Evolutionary conservation across 2,329 filamentous ascomycete genomes (phyloP).

Genomic region (Penicillium digitatum): DNA sequence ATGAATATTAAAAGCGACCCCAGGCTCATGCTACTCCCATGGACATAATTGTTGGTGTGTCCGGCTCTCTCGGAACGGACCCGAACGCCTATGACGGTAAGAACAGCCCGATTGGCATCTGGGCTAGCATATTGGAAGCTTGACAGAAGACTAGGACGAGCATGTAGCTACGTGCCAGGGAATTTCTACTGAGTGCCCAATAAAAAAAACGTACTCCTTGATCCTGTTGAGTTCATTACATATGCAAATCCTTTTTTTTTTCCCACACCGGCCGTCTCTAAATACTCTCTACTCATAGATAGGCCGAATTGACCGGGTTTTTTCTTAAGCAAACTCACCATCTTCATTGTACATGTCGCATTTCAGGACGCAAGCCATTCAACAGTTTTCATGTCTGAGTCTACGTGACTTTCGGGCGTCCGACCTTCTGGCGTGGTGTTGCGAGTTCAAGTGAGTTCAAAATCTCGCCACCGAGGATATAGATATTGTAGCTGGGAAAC

Average conservation of each 20-base stretch:
- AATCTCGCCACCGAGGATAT: conserved; percentile 59
- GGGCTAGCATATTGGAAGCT: background rate
- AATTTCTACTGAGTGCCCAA: background rate
- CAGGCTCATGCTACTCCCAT: background rate
- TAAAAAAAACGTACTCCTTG: background rate
- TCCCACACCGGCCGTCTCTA: background rate
- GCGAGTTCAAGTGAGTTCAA: conserved; percentile 52
- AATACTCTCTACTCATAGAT: background rate
- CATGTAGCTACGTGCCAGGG: background rate
- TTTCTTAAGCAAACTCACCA: background rate
- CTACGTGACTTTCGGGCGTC: conserved; percentile 31
- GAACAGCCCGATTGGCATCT: conserved; percentile 3
- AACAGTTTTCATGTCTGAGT: background rate
- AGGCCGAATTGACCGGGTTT: background rate
- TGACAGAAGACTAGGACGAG: background rate
- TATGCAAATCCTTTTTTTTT: too few species aligned
- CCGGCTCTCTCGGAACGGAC: background rate
- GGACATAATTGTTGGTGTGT: background rate
- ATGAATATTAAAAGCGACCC: background rate
- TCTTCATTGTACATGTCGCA: background rate
- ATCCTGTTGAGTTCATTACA: background rate
- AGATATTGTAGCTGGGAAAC: conserved; percentile 60
- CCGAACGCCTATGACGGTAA: conserved; percentile 2
- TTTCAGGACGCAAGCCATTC: background rate
- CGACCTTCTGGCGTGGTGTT: conserved; percentile 24